Evolutionary conservation across 495 filamentous ascomycete genomes (phyloP).

Genomic region (Friedmanniomyces simplex): DNA sequence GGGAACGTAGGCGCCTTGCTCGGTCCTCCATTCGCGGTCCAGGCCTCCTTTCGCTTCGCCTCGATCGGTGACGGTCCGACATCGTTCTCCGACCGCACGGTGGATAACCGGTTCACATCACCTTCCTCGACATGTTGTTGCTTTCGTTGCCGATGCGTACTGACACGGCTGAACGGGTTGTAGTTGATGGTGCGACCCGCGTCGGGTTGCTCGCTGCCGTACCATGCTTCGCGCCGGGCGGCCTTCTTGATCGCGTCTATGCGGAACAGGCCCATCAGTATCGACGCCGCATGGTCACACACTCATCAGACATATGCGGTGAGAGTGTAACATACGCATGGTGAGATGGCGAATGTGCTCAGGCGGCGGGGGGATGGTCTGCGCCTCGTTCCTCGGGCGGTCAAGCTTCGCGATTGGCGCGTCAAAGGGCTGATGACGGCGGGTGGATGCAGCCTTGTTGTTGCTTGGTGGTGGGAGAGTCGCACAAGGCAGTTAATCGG

Average conservation of each 20-base stretch:
- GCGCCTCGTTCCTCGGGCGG: no score
- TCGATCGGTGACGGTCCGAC: slow-evolving; percentile 13
- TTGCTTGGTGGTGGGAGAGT: no score
- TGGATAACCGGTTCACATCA: not conserved
- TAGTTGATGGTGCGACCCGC: not conserved
- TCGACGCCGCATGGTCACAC: not conserved
- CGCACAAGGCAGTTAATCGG: no score
- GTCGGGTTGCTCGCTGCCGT: not conserved
- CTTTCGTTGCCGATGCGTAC: not conserved
- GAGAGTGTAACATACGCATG: not conserved
- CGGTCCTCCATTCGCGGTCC: not conserved
- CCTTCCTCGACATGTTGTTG: slow-evolving; percentile 1
- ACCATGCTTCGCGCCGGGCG: slow-evolving; percentile 15
- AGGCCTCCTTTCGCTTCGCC: not conserved
- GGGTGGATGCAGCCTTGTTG: no score
- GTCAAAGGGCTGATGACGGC: no score
- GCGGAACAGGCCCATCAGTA: slow-evolving; percentile 7
- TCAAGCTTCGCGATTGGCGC: no score
- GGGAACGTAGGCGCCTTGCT: slow-evolving; percentile 12
- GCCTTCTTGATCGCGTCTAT: slow-evolving; percentile 18
- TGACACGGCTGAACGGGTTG: slow-evolving; percentile 9
- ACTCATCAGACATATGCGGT: not conserved
- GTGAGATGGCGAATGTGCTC: not conserved
- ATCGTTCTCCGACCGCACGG: slow-evolving; percentile 11
- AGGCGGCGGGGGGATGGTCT: no score